Evolutionary conservation across 192 early-diverging fungal species (phyloP).

Genomic region (Coemansia sp.): DNA sequence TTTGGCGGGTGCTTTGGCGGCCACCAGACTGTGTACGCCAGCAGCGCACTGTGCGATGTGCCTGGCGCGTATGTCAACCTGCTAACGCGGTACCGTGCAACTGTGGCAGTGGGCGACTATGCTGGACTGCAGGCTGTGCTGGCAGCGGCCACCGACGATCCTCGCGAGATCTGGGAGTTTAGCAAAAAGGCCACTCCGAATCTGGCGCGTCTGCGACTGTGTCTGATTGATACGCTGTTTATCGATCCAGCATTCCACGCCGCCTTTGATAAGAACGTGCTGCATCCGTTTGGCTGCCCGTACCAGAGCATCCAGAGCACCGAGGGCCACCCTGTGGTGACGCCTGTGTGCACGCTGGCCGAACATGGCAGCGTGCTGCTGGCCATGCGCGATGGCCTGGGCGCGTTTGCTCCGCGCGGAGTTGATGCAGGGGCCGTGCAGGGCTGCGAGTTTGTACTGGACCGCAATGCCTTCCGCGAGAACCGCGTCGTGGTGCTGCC

Average conservation of each 20-base stretch:
- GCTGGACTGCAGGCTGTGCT: constrained; percentile 61
- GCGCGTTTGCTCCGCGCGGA: too few relatives aligned
- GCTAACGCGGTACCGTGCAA: constrained; percentile 65
- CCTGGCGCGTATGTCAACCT: constrained; percentile 70
- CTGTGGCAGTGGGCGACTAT: constrained; percentile 70
- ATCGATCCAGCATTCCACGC: constrained; percentile 60
- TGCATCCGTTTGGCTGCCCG: constrained; percentile 51
- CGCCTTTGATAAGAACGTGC: constrained; percentile 45
- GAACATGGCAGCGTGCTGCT: constrained; percentile 77
- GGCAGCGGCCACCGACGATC: constrained; percentile 55
- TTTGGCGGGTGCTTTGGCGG: constrained; percentile 71
- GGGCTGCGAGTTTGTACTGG: constrained; percentile 61
- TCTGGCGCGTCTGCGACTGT: constrained; percentile 58
- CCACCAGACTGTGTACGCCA: constrained; percentile 63
- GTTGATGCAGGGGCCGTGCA: not conserved
- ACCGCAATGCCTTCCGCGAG: constrained; percentile 59
- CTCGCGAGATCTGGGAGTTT: constrained; percentile 50
- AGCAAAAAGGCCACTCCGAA: constrained; percentile 59
- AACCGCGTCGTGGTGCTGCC: constrained; percentile 62
- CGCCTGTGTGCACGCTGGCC: constrained; percentile 63
- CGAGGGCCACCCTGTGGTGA: constrained; percentile 55
- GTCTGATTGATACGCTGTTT: constrained; percentile 66
- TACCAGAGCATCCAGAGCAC: constrained; percentile 39
- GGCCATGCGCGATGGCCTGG: constrained; percentile 64
- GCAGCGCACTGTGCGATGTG: constrained; percentile 59